Conservation (phyloP, 768 basidiomycete species). For the Hebeloma cylindrosporum region DNA sequence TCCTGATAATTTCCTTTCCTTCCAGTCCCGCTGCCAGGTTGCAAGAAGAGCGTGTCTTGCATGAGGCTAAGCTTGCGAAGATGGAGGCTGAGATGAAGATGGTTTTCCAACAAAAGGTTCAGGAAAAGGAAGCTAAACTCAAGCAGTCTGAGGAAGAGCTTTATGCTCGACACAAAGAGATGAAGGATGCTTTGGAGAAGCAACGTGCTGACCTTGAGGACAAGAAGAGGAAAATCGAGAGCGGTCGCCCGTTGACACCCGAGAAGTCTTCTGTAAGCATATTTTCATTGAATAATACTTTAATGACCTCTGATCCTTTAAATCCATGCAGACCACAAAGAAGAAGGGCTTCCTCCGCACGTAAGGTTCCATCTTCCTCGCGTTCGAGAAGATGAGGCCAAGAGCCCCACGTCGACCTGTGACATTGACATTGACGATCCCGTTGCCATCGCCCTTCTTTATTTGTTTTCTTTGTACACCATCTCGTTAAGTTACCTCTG, state of each 20-base stretch:
- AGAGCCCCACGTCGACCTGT: conserved; percentile 19
- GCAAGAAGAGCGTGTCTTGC: conserved; percentile 93
- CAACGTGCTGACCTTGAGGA: conserved; percentile 95
- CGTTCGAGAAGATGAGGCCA: conserved; percentile 27
- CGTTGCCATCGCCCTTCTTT: conserved; percentile 24
- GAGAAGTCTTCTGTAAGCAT: conserved; percentile 82
- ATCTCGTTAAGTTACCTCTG: conserved; percentile 37
- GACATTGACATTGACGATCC: conserved; percentile 28
- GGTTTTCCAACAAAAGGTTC: conserved; percentile 99
- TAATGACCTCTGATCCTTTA: conserved; percentile 15
- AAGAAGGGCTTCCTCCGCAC: conserved; percentile 79
- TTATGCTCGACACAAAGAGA: conserved; percentile 97
- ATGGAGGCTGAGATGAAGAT: conserved; percentile 99
- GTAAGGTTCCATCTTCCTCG: conserved; percentile 35
- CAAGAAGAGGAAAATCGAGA: conserved; percentile 96
- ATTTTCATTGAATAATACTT: conserved; percentile 8
- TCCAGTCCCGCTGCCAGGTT: conserved; percentile 90
- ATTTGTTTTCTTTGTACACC: conserved; percentile 39
- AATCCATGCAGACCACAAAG: conserved; percentile 47
- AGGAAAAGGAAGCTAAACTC: conserved; percentile 98
- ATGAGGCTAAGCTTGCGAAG: conserved; percentile 97
- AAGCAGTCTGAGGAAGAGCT: conserved; percentile 99
- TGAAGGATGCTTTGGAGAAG: conserved; percentile 99
- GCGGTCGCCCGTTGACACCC: conserved; percentile 91
- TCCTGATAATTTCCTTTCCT: conserved; percentile 11